Evolutionary conservation across 305 asterid species (phyloP), one percentile per base, ranked within the genome.

Genomic region (Striga hermonthica): DNA sequence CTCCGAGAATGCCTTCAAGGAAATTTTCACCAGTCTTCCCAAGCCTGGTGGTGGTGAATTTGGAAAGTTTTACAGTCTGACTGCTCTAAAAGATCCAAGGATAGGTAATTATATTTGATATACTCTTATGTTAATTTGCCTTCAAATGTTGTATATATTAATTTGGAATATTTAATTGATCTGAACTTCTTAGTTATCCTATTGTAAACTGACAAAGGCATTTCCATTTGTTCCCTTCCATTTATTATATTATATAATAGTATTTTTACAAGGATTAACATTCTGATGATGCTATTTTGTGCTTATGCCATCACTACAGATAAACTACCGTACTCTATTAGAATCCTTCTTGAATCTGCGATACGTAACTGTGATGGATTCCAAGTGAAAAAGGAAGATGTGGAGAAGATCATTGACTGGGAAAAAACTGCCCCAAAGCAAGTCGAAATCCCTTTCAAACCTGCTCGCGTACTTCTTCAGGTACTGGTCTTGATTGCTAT

Each of bases 11-110:
- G 80, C 85, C 59, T 88, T 90, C 89, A 86, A 86, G 73, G 92
- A 84, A 74, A 88, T 83, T 41, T 76, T 90, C 68, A 86, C 96
- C 59, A 65, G 83, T 61, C 95, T 90, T 62, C 97, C 93, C 38
- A 90, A 88, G 82, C 93, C 96, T 1, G 90, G 95, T 13, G 96
- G 97, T 49, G 96, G 97, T 60, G 97, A 90, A 79, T 90, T 90
- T 13, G 96, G 96, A 41, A 90, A 90, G 74, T 88, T 83, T 78
- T 90, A 88, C 66, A 86, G 97, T 78, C 83, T 90, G 54, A 87
- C 97, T 57, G 89, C 96, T 73, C 79, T 90, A 4, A 90, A 88
- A 39, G 97, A 90, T 73, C 85, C 96, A 4, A 82, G 96, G 81
- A 83, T 88, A n/a, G 96, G 97, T 87, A 81, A 78, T 37, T 48